Conservation (phyloP, 2,329 filamentous ascomycete genomes). For the Cryphonectria radicalis region DNA sequence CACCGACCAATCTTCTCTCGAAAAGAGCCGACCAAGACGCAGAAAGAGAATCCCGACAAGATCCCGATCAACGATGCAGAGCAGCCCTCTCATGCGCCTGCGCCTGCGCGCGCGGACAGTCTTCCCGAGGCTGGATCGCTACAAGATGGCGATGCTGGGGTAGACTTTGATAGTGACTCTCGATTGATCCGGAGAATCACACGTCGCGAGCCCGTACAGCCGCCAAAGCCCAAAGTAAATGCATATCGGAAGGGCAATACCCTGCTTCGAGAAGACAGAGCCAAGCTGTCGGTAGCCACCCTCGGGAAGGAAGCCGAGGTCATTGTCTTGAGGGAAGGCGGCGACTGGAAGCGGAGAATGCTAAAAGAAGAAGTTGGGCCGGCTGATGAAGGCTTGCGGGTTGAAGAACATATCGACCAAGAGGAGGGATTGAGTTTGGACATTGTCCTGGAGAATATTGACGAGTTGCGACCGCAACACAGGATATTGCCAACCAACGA, state of each 20-base stretch:
- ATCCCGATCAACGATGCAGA: slow-evolving; percentile 7
- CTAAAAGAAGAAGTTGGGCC: neutral
- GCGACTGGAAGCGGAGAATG: slow-evolving; percentile 26
- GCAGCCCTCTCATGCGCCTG: neutral
- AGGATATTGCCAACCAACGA: slow-evolving; percentile 44
- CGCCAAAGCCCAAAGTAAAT: slow-evolving; percentile 1
- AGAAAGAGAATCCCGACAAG: neutral
- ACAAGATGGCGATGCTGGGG: neutral
- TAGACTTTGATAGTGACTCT: neutral
- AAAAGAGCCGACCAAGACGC: neutral
- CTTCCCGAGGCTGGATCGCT: neutral
- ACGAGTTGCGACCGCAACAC: slow-evolving; percentile 52
- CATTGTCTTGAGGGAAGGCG: slow-evolving; percentile 51
- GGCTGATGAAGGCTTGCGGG: neutral
- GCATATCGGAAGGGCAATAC: slow-evolving; percentile 28
- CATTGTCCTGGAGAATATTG: slow-evolving; percentile 51
- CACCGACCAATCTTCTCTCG: neutral
- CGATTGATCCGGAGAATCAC: neutral
- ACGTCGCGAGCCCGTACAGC: neutral
- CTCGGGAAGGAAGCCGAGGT: slow-evolving; percentile 48
- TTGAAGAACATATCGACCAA: slow-evolving; percentile 30
- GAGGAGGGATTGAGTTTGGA: slow-evolving; percentile 33
- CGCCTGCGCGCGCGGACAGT: neutral
- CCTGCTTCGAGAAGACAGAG: slow-evolving; percentile 17
- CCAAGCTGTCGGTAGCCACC: slow-evolving; percentile 38